Conservation (phyloP, 192 early-diverging fungal genomes). For the Linnemannia elongata region DNA sequence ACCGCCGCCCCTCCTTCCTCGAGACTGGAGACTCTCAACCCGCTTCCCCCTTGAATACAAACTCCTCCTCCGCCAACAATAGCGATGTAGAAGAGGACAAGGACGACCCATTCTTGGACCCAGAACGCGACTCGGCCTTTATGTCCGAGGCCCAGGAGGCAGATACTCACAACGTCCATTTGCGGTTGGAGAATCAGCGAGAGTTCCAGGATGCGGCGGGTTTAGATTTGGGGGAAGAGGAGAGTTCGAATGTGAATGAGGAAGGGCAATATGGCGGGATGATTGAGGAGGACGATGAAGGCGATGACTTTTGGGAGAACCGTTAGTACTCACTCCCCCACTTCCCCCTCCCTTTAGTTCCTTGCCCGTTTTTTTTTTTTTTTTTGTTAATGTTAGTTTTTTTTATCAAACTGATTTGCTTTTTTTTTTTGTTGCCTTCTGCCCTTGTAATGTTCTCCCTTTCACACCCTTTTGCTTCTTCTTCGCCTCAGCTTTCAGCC, state of each 20-base stretch:
- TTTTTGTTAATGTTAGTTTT: too few species aligned
- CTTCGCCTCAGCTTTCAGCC: too few species aligned
- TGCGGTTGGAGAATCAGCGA: constrained; percentile 48
- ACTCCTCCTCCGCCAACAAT: background rate
- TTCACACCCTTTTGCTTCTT: too few species aligned
- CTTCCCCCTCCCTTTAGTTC: too few species aligned
- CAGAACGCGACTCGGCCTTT: constrained; percentile 32
- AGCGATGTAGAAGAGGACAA: background rate
- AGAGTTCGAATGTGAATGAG: constrained; percentile 26
- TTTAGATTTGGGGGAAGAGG: constrained; percentile 41
- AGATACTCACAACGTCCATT: constrained; percentile 35
- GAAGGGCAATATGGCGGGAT: constrained; percentile 45
- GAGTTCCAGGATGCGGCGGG: constrained; percentile 52
- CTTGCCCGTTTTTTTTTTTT: too few species aligned
- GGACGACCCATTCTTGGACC: constrained; percentile 21
- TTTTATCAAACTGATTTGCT: too few species aligned
- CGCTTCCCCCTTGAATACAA: background rate
- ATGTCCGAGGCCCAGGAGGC: constrained; percentile 52
- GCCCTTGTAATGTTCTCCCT: too few species aligned
- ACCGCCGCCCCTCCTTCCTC: background rate
- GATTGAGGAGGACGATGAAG: constrained; percentile 47
- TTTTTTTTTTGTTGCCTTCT: too few species aligned
- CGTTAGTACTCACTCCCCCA: constrained; percentile 14
- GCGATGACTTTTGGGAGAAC: constrained; percentile 55
- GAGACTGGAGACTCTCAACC: background rate